Percentiles rank a stretch among this genome's conserved stretches.
phyloP scores from a whole-genome alignment of 345 rosid species.

The Hirschfeldia incana region DNA sequence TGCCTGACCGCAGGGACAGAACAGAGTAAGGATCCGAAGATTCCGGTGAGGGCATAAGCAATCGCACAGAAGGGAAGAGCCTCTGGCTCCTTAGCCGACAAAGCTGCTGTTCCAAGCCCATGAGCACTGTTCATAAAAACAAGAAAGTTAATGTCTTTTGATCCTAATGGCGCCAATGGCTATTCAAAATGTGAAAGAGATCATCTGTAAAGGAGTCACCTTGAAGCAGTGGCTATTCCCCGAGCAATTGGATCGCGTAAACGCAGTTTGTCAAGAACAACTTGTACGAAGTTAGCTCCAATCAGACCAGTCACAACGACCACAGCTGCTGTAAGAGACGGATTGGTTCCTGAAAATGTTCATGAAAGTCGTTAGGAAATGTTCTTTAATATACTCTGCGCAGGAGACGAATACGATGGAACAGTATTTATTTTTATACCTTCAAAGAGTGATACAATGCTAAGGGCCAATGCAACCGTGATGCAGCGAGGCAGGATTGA shows the following conservation, averaged over 20 bases:
- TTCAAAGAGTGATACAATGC: slow-evolving; percentile 87
- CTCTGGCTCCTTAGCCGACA: slow-evolving; percentile 95
- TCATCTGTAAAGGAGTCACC: slow-evolving; percentile 42
- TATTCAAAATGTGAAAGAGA: not conserved
- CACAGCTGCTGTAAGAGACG: slow-evolving; percentile 89
- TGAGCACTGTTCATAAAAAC: slow-evolving; percentile 65
- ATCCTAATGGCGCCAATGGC: not conserved
- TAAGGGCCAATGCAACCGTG: slow-evolving; percentile 93
- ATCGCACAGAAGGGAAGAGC: slow-evolving; percentile 97
- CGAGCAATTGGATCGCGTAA: slow-evolving; percentile 87
- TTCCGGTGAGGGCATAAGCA: slow-evolving; percentile 93
- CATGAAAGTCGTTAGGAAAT: not conserved
- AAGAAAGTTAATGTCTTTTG: not conserved
- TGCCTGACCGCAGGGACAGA: slow-evolving; percentile 85
- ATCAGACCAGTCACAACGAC: slow-evolving; percentile 89
- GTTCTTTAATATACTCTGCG: not conserved
- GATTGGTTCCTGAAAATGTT: slow-evolving; percentile 64
- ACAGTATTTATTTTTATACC: slow-evolving; percentile 41
- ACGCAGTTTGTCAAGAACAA: slow-evolving; percentile 64
- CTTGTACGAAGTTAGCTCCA: slow-evolving; percentile 91
- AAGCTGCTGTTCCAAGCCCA: slow-evolving; percentile 96
- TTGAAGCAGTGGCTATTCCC: slow-evolving; percentile 92
- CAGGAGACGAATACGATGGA: not conserved
- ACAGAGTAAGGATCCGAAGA: slow-evolving; percentile 83
- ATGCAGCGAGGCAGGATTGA: slow-evolving; percentile 93